These are phyloP conservation scores for Yamadazyma trypodendri DNA, from an alignment of 1,139 yeast genomes.

Conservation along the genomic window DNA sequence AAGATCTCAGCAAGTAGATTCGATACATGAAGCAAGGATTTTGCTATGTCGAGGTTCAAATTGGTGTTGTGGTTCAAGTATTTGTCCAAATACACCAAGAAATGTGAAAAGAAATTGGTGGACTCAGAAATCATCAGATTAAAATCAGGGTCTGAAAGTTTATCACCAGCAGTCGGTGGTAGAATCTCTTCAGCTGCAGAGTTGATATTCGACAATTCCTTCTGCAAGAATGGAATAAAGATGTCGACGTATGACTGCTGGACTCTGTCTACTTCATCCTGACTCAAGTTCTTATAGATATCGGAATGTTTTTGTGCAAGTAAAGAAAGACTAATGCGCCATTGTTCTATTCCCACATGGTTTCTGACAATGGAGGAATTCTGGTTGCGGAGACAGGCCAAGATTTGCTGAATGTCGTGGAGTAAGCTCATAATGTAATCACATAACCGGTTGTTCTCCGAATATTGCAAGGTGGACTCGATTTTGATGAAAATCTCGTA, in stretches of 20 bases:
- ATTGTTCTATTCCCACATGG: conserved; percentile 41
- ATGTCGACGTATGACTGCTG: conserved; percentile 35
- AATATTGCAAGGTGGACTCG: conserved; percentile 29
- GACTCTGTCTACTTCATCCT: conserved; percentile 26
- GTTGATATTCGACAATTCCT: conserved; percentile 24
- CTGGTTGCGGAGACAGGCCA: conserved; percentile 25
- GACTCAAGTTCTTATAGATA: conserved; percentile 18
- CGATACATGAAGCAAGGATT: conserved; percentile 25
- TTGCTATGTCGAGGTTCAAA: conserved; percentile 22
- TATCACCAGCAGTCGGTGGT: conserved; percentile 16
- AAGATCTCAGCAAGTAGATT: conserved; percentile 28
- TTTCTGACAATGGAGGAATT: conserved; percentile 38
- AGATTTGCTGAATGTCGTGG: conserved; percentile 33
- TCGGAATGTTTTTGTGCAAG: conserved; percentile 25
- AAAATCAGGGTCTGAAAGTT: conserved; percentile 34
- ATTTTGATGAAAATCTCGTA: conserved; percentile 50
- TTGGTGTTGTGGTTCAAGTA: conserved; percentile 26
- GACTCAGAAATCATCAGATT: conserved; percentile 36
- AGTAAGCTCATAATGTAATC: conserved; percentile 30
- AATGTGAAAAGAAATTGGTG: conserved; percentile 37
- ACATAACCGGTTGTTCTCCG: conserved; percentile 18
- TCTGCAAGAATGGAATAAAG: conserved; percentile 32
- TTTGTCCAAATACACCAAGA: conserved; percentile 34
- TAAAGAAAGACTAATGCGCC: conserved; percentile 41
- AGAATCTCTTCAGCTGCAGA: conserved; percentile 4